Conservation (phyloP, 2,329 filamentous ascomycete genomes). For the Pseudocercospora eumusae region DNA sequence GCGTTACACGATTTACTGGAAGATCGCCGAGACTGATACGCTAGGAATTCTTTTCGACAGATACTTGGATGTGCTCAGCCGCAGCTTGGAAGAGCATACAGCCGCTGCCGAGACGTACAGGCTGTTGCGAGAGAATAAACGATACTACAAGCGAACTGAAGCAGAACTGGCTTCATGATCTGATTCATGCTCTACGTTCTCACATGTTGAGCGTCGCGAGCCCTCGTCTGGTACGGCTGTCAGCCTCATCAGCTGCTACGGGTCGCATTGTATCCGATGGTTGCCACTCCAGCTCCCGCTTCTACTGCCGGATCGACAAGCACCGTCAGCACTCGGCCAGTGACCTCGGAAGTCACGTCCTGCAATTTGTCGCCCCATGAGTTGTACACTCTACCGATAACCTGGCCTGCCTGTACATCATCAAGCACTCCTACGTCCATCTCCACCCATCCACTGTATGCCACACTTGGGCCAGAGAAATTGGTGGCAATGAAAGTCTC, state of each 20-base stretch:
- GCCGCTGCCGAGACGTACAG: slow-evolving; percentile 1
- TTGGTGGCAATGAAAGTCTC: slow-evolving; percentile 37
- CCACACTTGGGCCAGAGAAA: slow-evolving; percentile 38
- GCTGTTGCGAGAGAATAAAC: background rate
- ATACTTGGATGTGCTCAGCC: slow-evolving; percentile 5
- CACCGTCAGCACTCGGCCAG: slow-evolving; percentile 41
- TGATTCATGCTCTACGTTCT: background rate
- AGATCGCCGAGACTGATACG: background rate
- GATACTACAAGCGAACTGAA: background rate
- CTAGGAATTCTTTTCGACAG: slow-evolving; percentile 2
- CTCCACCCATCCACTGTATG: slow-evolving; percentile 35
- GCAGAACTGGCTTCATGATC: background rate
- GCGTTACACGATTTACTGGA: slow-evolving; percentile 1
- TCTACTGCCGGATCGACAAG: slow-evolving; percentile 42
- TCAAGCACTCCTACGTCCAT: slow-evolving; percentile 39
- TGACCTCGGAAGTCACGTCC: slow-evolving; percentile 38
- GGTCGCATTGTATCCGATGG: slow-evolving; percentile 44
- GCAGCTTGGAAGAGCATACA: background rate
- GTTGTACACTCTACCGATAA: slow-evolving; percentile 41
- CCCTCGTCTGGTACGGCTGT: background rate
- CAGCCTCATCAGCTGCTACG: background rate
- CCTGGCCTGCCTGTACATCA: slow-evolving; percentile 42
- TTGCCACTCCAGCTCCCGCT: slow-evolving; percentile 39
- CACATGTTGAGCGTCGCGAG: background rate
- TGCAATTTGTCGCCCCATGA: slow-evolving; percentile 44